Percentiles rank a stretch among this genome's conserved stretches.
Conservation (phyloP, 2,329 filamentous ascomycete species). For the Lomentospora prolificans region DNA sequence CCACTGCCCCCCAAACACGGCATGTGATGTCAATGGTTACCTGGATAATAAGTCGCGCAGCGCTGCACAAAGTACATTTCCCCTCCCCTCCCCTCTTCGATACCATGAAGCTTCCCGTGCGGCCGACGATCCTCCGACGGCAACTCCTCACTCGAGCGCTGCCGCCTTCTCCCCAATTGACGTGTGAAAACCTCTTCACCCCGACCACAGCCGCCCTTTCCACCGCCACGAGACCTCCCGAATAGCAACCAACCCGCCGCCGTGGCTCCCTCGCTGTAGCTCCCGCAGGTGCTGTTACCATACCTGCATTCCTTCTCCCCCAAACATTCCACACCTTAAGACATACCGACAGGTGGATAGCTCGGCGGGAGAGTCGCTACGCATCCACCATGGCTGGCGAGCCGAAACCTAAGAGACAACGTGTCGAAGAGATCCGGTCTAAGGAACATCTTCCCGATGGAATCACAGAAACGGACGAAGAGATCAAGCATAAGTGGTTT, state of each 20-base stretch:
- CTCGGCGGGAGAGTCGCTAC: not conserved
- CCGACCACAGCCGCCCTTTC: not conserved
- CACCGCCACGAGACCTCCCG: not conserved
- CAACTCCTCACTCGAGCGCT: not conserved
- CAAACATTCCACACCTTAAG: not conserved
- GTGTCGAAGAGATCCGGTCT: not conserved
- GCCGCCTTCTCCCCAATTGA: not conserved
- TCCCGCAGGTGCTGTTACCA: not conserved
- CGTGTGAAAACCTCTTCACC: not conserved
- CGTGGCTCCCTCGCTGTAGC: not conserved
- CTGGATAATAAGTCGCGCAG: constrained; percentile 2
- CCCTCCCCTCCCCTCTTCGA: not conserved
- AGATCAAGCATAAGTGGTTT: constrained; percentile 43
- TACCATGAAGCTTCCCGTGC: not conserved
- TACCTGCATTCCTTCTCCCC: not conserved
- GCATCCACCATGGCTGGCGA: constrained; percentile 1
- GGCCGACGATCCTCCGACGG: not conserved
- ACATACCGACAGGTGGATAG: not conserved
- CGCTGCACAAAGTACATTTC: not conserved
- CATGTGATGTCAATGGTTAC: constrained; percentile 1
- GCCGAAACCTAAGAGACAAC: constrained; percentile 2
- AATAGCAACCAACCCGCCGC: constrained; percentile 4
- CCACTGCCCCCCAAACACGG: not conserved
- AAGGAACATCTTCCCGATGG: constrained; percentile 17
- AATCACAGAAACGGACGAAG: constrained; percentile 22